phyloP scores from a whole-genome alignment of 164 flowering plant species.

The Kingdonia uniflora region DNA sequence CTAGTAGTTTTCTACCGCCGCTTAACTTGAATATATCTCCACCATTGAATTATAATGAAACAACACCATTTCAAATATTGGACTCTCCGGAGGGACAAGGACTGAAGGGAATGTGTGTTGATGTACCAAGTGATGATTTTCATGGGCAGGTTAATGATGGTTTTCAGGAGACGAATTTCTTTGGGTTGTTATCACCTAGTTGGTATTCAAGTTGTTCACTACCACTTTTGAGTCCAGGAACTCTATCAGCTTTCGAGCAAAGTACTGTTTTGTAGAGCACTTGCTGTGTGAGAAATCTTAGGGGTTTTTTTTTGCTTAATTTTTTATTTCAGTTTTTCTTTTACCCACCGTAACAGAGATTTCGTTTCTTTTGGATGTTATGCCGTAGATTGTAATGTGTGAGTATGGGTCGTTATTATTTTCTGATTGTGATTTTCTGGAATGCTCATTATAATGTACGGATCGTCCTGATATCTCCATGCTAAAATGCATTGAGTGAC shows the following conservation, averaged over 20 bases:
- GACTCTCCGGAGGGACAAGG: neutral
- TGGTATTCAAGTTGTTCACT: conserved; percentile 16
- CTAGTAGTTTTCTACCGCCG: conserved; percentile 1
- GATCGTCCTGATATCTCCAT: no score
- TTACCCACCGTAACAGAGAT: no score
- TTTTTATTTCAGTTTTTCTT: no score
- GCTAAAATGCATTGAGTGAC: no score
- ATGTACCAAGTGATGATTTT: neutral
- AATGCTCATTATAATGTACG: no score
- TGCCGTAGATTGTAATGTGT: no score
- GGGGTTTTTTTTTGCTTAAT: no score
- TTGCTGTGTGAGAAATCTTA: no score
- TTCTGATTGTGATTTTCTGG: no score
- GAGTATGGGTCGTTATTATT: no score
- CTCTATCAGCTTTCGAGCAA: conserved; percentile 13
- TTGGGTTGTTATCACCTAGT: conserved; percentile 14
- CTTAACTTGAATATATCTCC: neutral
- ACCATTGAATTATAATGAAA: neutral
- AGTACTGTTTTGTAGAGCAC: conserved; percentile 10
- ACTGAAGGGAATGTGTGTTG: neutral
- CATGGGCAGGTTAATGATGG: neutral
- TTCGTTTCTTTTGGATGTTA: no score
- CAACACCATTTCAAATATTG: neutral
- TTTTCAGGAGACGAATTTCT: neutral
- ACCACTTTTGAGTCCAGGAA: conserved; percentile 22